Conservation (phyloP, 306 rosid species). For the Dryas octopetala region DNA sequence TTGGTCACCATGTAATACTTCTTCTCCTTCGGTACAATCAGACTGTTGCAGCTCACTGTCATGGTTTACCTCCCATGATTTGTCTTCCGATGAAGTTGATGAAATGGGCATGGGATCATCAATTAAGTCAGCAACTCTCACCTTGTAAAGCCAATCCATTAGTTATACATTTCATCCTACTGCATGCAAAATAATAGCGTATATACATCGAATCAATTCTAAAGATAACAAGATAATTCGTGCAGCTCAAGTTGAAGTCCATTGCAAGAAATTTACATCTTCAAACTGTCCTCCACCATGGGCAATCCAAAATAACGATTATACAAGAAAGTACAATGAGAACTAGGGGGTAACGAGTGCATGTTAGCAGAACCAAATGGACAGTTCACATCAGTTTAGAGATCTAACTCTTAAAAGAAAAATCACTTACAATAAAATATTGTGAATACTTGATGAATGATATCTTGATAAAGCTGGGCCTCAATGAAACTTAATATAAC, state of each 20-base stretch:
- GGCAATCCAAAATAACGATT: background rate
- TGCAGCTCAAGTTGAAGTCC: background rate
- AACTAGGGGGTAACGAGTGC: background rate
- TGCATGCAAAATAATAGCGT: background rate
- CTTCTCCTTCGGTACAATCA: conserved; percentile 44
- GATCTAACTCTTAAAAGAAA: background rate
- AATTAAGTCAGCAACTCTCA: conserved; percentile 60
- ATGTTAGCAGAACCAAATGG: conserved; percentile 3
- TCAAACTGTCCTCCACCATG: background rate
- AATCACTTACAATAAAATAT: background rate
- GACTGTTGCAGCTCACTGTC: conserved; percentile 38
- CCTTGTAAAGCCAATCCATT: conserved; percentile 50
- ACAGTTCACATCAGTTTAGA: background rate
- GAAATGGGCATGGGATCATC: conserved; percentile 30
- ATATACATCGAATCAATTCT: background rate
- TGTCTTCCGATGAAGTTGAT: conserved; percentile 34
- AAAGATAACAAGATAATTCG: background rate
- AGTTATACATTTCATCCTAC: background rate
- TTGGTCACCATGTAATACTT: conserved; percentile 43
- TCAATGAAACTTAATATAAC: background rate
- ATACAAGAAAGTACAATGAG: background rate
- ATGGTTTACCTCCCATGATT: conserved; percentile 37
- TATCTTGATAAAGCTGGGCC: background rate
- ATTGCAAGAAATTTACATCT: background rate
- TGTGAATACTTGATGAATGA: background rate